phyloP scores from a whole-genome alignment of 139 green algal genomes.

The Trebouxia sp. region DNA sequence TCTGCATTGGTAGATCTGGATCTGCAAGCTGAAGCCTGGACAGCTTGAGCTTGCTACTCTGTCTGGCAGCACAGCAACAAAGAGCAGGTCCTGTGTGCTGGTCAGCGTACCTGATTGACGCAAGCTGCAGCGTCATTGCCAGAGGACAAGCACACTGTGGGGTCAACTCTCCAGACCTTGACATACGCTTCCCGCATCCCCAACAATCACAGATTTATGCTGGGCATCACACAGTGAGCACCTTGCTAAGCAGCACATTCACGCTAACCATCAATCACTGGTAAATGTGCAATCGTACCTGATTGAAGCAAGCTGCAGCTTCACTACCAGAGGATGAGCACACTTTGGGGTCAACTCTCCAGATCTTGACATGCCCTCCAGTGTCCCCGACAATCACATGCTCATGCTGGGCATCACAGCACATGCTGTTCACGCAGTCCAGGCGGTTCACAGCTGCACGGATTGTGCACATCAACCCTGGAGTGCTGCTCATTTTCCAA shows the following conservation, averaged over 20 bases:
- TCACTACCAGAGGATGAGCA: slow-evolving; percentile 42
- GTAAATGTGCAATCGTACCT: slow-evolving; percentile 33
- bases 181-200: background rate
- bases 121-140: background rate
- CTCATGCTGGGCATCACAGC: slow-evolving; percentile 33
- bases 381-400: slow-evolving; percentile 65
- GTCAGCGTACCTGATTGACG: background rate
- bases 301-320: slow-evolving; percentile 54
- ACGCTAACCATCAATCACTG: background rate
- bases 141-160: background rate
- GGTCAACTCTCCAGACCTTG: background rate
- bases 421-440: slow-evolving; percentile 43
- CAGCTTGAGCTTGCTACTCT: background rate
- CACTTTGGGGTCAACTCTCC: slow-evolving; percentile 56
- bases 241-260: background rate
- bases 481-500: slow-evolving; percentile 55
- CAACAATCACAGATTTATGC: background rate
- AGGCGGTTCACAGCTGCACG: slow-evolving; percentile 47
- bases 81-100: background rate
- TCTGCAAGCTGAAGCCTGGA: background rate
- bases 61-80: background rate
- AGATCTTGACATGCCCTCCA: slow-evolving; percentile 67
- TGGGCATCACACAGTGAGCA: background rate
- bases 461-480: slow-evolving; percentile 58
- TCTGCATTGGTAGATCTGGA: background rate